Evolutionary conservation across 1,139 yeast genomes (phyloP), one percentile per base, ranked within the genome.

Genomic region (Debaryomyces fabryi): DNA sequence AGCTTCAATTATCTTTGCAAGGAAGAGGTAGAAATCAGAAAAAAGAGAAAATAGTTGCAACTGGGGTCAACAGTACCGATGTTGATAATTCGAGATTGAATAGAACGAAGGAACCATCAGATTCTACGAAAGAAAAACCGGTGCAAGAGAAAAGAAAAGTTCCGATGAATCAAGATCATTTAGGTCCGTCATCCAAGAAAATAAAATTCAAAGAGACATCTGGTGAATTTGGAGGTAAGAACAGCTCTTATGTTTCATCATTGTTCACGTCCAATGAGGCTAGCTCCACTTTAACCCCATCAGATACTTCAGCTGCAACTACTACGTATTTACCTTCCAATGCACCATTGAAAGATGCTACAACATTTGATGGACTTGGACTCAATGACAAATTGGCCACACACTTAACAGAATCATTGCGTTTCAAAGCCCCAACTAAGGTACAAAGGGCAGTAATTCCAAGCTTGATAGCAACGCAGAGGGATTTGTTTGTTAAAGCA

Each of bases 391-490:
- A 68, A 41, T 65, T 93, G 40, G 63, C 78, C 1, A 65, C 66
- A 8, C 88, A 86, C 59, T 68, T 93, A 50, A 71, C 75, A 2
- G 82, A 80, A 3, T 78, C 78, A 46, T 72, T 90, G 71, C 71
- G 79, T 39, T 80, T 89, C 60, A 66, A 72, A 37, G 76, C 83
- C 18, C 99, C 99, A 1, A 93, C 99, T 0, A 83, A 82, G 57
- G 90, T 93, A 54, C 99, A 93, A 68, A 79, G 89, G 55, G 71
- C 85, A 6, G 95, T 88, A 0, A 73, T 92, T n/a, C 97, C 98
- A 2, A 76, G 78, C 44, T 68, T 93, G 49, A 59, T 85, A 2
- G 51, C 63, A 49, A 69, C 77, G 16, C 79, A 83, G 42, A 68
- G 77, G 29, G 97, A 92, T 67, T 71, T 90, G 49, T 87, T 92